These are phyloP conservation scores for Ceratocystis lukuohia DNA, from an alignment of 2,329 filamentous ascomycete genomes.

Conservation along the genomic window DNA sequence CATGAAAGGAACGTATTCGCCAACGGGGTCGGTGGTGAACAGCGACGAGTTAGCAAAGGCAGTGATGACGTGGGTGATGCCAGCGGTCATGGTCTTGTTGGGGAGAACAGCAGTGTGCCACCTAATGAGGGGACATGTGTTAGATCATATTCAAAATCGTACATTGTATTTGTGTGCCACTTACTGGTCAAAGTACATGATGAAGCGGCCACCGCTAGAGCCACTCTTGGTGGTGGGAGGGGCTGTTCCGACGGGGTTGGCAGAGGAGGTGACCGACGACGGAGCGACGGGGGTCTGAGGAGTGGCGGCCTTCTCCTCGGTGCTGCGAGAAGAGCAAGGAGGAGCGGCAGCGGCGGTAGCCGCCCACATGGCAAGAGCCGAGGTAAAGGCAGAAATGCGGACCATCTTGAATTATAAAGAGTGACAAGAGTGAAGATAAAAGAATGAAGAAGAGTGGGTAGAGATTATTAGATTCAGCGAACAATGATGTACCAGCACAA, in stretches of 20 bases:
- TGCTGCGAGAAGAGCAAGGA: background rate
- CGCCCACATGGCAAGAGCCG: background rate
- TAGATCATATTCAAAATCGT: background rate
- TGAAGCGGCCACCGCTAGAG: background rate
- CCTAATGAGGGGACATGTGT: background rate
- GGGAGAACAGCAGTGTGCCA: background rate
- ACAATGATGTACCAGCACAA: constrained; percentile 9
- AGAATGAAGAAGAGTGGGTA: background rate
- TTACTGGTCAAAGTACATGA: constrained; percentile 4
- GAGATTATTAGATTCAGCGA: background rate
- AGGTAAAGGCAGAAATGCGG: background rate
- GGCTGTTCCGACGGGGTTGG: background rate
- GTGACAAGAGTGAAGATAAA: background rate
- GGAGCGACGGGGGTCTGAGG: background rate
- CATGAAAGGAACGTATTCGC: constrained; percentile 40
- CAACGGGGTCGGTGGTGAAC: constrained; percentile 33
- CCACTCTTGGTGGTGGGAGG: background rate
- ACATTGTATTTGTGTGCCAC: background rate
- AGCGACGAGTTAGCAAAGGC: constrained; percentile 43
- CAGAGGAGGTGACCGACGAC: background rate
- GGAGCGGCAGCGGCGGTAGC: background rate
- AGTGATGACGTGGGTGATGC: constrained; percentile 44
- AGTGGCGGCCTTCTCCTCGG: background rate
- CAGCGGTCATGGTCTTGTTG: background rate
- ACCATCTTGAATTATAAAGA: constrained; percentile 1